Base-by-base conservation (phyloP, 495 filamentous ascomycete genomes). In the Chlorociboria aeruginascens region DNA sequence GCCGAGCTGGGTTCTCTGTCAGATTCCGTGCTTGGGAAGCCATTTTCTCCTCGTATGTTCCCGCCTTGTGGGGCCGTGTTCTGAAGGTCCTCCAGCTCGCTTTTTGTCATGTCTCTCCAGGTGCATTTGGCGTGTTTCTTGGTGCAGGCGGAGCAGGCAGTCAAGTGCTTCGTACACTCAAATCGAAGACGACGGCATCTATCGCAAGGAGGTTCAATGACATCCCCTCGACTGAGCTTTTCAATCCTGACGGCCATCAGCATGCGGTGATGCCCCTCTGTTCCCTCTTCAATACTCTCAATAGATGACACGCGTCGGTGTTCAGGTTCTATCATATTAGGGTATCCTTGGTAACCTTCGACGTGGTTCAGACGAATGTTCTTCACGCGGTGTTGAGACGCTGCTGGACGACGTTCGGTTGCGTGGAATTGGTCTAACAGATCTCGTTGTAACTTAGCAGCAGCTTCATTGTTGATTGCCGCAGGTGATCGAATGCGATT, bases 91-190 rank as follows among this genome's bases (percentile, higher is more conserved):
- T 49, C 54, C 8, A 87, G 52, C 57, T 92, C 87, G 0, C 79
- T 77, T 40, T 86, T 78, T 33, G 76, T 80, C 40, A 89, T 73
- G 46, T 82, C 77, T 50, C 78, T 81, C 86, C 86, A 94, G 17
- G 74, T 77, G 61, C 87, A 94, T 51, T 84, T 88, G 11, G 85
- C 83, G 58, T 92, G 86, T 63, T 90, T 89, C 62, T 83, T 85
- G 1, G 87, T 92, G 63, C 87, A 94, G 32, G 84, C 85, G 62
- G 83, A 74, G 61, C 87, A 94, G 17, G 86, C 84, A 0, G 85
- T 90, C 32, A 88, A 66, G 49, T 93, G 85, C 63, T 90, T 92
- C 33, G 87, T 64, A 44, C 87, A 94, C 48, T 85, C 77, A 70
- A 86, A 85, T 50, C 83, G 78, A 12, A 90, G 68, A 11, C 87